Percentiles rank a stretch among this genome's conserved stretches.
These are phyloP conservation scores for Penicillium silybi DNA, from an alignment of 495 filamentous ascomycete species.

Conservation along the genomic window DNA sequence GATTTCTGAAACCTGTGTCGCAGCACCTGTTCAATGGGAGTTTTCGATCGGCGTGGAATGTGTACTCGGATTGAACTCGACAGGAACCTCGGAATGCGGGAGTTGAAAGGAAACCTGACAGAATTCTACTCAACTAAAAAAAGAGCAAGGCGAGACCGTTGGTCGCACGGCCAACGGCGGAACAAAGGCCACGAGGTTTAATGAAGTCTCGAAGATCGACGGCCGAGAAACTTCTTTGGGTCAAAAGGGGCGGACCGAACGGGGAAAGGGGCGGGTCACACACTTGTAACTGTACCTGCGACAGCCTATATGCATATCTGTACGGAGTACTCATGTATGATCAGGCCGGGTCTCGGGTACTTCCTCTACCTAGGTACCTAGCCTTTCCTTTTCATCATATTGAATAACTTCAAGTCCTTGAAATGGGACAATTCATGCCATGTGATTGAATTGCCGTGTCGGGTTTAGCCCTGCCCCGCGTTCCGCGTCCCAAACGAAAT, in stretches of 20 bases:
- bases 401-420: neutral
- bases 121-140: neutral
- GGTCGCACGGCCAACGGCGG: constrained; percentile 15
- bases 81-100: neutral
- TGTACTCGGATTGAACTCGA: neutral
- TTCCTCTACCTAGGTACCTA: too few relatives aligned
- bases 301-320: neutral
- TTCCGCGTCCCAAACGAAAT: constrained; percentile 9
- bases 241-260: constrained; percentile 22
- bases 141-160: neutral
- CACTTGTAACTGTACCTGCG: neutral
- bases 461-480: constrained; percentile 19
- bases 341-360: neutral
- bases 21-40: constrained; percentile 6
- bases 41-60: neutral
- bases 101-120: neutral
- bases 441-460: constrained; percentile 8
- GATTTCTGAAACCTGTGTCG: constrained; percentile 14
- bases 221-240: constrained; percentile 28
- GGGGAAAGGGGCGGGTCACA: constrained; percentile 23
- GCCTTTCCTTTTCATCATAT: neutral
- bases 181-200: constrained; percentile 21
- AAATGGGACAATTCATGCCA: neutral
- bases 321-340: neutral
- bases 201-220: constrained; percentile 26